Percentiles rank a stretch among this genome's conserved stretches.
phyloP scores from a whole-genome alignment of 192 early-diverging fungal genomes.

The Umbelopsis vinacea region DNA sequence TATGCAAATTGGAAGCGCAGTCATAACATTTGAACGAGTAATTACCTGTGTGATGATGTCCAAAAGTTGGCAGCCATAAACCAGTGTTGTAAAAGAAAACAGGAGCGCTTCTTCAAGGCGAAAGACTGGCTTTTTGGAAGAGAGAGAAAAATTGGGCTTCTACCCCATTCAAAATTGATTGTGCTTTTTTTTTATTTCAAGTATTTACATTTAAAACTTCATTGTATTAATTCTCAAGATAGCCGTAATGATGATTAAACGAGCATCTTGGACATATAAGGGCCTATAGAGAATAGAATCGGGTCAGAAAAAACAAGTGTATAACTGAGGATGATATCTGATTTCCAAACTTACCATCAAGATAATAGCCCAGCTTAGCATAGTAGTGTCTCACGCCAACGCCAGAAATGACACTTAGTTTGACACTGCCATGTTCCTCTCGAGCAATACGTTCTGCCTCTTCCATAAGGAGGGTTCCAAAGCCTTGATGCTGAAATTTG shows the following conservation, averaged over 20 bases:
- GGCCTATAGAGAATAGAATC: slow-evolving; percentile 50
- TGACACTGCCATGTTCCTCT: slow-evolving; percentile 95
- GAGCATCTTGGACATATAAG: slow-evolving; percentile 96
- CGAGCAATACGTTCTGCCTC: slow-evolving; percentile 98
- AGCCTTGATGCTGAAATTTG: slow-evolving; percentile 99
- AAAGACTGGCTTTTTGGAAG: background rate
- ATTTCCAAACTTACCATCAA: slow-evolving; percentile 71
- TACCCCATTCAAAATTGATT: background rate
- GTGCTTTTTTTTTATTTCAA: background rate
- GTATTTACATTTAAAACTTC: background rate
- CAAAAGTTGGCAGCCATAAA: slow-evolving; percentile 77
- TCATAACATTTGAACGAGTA: background rate
- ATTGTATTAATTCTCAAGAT: background rate
- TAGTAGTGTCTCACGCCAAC: slow-evolving; percentile 99
- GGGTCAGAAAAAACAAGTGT: background rate
- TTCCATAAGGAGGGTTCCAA: slow-evolving; percentile 98
- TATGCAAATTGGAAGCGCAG: background rate
- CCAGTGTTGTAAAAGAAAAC: background rate
- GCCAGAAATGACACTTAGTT: slow-evolving; percentile 95
- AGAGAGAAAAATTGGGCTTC: background rate
- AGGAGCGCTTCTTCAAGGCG: background rate
- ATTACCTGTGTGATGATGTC: slow-evolving; percentile 71
- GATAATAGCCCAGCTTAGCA: slow-evolving; percentile 91
- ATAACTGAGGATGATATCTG: background rate
- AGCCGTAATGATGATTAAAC: slow-evolving; percentile 26